These are phyloP conservation scores for Lepraria neglecta DNA, from an alignment of 495 filamentous ascomycete species.

Conservation along the genomic window DNA sequence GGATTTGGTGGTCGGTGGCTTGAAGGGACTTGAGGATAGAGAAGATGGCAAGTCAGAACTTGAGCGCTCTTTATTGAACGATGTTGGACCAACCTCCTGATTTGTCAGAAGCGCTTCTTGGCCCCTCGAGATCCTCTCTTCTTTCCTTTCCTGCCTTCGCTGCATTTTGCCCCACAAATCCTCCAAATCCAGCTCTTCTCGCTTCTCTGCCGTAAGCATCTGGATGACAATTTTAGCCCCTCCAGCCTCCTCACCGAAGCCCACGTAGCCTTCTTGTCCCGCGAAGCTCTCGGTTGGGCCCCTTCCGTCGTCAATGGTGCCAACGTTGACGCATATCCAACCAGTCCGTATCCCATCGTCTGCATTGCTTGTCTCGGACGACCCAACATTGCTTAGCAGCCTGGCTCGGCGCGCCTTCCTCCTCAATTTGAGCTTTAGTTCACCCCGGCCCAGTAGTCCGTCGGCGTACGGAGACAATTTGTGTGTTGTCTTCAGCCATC, in stretches of 20 bases:
- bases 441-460: slow-evolving; percentile 80
- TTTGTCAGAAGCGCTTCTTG: slow-evolving; percentile 28
- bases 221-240: slow-evolving; percentile 75
- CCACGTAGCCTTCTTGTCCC: slow-evolving; percentile 48
- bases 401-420: slow-evolving; percentile 73
- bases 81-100: slow-evolving; percentile 23
- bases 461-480: slow-evolving; percentile 72
- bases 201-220: slow-evolving; percentile 79
- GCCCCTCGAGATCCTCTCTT: slow-evolving; percentile 26
- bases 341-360: slow-evolving; percentile 84
- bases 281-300: slow-evolving; percentile 37
- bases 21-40: slow-evolving; percentile 30
- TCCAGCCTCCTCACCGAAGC: slow-evolving; percentile 60
- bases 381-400: slow-evolving; percentile 58
- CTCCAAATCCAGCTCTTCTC: slow-evolving; percentile 78
- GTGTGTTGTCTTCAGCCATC: slow-evolving; percentile 71
- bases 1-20: slow-evolving; percentile 25
- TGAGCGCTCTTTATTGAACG: slow-evolving; percentile 3
- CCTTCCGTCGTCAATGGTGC: slow-evolving; percentile 51
- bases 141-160: slow-evolving; percentile 38
- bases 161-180: slow-evolving; percentile 61
- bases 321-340: slow-evolving; percentile 93
- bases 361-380: slow-evolving; percentile 38
- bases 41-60: slow-evolving; percentile 19
- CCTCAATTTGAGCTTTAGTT: slow-evolving; percentile 79